These are phyloP conservation scores for Jacaranda copaia DNA, from an alignment of 257 asterid species.

Conservation along the genomic window DNA sequence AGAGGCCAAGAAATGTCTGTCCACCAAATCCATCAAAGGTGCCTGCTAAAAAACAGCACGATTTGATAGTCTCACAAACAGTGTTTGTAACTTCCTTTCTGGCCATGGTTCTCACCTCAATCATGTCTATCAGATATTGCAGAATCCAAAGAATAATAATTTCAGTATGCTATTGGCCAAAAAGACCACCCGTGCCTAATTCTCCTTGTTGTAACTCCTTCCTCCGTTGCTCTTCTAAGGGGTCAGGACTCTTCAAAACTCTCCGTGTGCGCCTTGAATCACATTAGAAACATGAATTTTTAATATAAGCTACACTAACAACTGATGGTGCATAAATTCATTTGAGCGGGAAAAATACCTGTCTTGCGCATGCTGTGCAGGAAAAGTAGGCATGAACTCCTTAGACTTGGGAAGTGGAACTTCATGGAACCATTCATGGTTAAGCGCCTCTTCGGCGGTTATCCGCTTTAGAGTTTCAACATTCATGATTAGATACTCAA, in stretches of 20 bases:
- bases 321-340: neutral
- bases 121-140: slow-evolving; percentile 37
- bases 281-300: neutral
- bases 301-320: neutral
- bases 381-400: slow-evolving; percentile 92
- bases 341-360: slow-evolving; percentile 48
- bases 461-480: slow-evolving; percentile 58
- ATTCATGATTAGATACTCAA: slow-evolving; percentile 19
- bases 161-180: slow-evolving; percentile 61
- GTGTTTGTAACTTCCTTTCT: slow-evolving; percentile 50
- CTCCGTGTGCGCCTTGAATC: slow-evolving; percentile 65
- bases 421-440: slow-evolving; percentile 84
- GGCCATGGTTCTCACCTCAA: slow-evolving; percentile 59
- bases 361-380: slow-evolving; percentile 85
- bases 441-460: slow-evolving; percentile 80
- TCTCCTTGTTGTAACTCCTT: slow-evolving; percentile 79
- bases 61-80: slow-evolving; percentile 48
- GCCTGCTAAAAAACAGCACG: slow-evolving; percentile 69
- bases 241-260: slow-evolving; percentile 81
- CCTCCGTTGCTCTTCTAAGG: slow-evolving; percentile 77
- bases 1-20: slow-evolving; percentile 37
- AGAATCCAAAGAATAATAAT: slow-evolving; percentile 36
- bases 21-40: slow-evolving; percentile 52
- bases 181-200: slow-evolving; percentile 80
- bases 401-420: slow-evolving; percentile 84